Percentiles rank a stretch among this genome's conserved stretches.
phyloP scores from a whole-genome alignment of 768 basidiomycete genomes.

The Mycena pura region DNA sequence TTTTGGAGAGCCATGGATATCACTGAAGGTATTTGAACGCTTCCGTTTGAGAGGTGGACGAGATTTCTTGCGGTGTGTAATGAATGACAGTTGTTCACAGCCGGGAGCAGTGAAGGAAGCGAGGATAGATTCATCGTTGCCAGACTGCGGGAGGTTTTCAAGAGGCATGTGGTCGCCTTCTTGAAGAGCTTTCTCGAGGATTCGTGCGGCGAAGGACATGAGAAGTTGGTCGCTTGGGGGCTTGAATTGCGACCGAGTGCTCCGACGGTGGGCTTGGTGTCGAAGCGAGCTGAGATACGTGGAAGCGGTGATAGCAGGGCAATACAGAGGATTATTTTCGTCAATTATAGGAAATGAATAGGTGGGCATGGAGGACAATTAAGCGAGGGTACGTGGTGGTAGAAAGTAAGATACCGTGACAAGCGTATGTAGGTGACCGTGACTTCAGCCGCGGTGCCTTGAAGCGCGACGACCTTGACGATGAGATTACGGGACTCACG shows the following conservation, averaged over 20 bases:
- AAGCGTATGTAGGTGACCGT: too few relatives aligned
- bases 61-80: conserved; percentile 8
- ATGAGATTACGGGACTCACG: too few relatives aligned
- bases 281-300: conserved; percentile 55
- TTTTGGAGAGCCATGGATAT: conserved; percentile 49
- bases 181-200: conserved; percentile 39
- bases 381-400: conserved; percentile 12
- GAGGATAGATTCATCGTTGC: neutral
- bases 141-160: neutral
- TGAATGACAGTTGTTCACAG: conserved; percentile 16
- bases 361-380: conserved; percentile 1
- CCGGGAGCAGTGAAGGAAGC: neutral
- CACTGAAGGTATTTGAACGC: conserved; percentile 44
- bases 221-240: conserved; percentile 30
- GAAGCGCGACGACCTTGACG: too few relatives aligned
- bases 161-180: conserved; percentile 18
- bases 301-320: conserved; percentile 55
- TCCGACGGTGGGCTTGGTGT: conserved; percentile 31
- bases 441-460: too few relatives aligned
- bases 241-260: conserved; percentile 14
- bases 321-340: conserved; percentile 65
- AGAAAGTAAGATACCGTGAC: conserved; percentile 18
- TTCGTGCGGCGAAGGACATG: conserved; percentile 41
- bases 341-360: conserved; percentile 47
- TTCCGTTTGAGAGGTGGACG: conserved; percentile 36